A percentile compares a stretch with the other conserved stretches of the same genome.
These are phyloP conservation scores for Lindgomyces ingoldianus DNA, from an alignment of 495 filamentous ascomycete species.

Conservation along the genomic window DNA sequence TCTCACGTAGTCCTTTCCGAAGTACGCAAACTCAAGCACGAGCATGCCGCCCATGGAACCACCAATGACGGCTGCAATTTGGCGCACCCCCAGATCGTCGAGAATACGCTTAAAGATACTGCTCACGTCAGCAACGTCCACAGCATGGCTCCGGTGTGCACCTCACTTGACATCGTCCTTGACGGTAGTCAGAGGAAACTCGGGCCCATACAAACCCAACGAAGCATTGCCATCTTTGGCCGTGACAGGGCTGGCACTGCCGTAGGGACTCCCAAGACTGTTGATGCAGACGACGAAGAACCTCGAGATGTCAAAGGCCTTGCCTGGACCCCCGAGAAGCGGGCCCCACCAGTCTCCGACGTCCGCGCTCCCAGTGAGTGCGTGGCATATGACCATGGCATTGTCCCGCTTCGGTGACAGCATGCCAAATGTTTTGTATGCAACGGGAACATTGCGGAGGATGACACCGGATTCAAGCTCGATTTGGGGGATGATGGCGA, in stretches of 20 bases:
- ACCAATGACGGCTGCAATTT: slow-evolving; percentile 86
- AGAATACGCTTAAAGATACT: slow-evolving; percentile 90
- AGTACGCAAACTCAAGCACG: slow-evolving; percentile 93
- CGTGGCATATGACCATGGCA: slow-evolving; percentile 96
- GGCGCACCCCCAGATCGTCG: slow-evolving; percentile 82
- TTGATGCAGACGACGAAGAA: slow-evolving; percentile 97
- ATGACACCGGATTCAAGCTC: slow-evolving; percentile 91
- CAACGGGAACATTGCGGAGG: slow-evolving; percentile 84
- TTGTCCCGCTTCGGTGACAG: slow-evolving; percentile 79
- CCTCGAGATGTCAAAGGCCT: slow-evolving; percentile 86
- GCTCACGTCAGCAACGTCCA: slow-evolving; percentile 11
- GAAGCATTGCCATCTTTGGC: slow-evolving; percentile 73
- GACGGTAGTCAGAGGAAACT: slow-evolving; percentile 94
- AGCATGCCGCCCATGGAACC: slow-evolving; percentile 99
- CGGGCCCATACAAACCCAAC: slow-evolving; percentile 84
- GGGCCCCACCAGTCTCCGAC: slow-evolving; percentile 99
- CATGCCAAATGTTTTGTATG: slow-evolving; percentile 82
- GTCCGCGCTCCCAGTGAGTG: slow-evolving; percentile 92
- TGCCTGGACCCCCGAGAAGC: slow-evolving; percentile 81
- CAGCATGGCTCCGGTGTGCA: not conserved
- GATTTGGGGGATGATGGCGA: slow-evolving; percentile 83
- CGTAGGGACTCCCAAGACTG: slow-evolving; percentile 94
- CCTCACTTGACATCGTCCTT: slow-evolving; percentile 88
- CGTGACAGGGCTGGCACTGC: slow-evolving; percentile 92
- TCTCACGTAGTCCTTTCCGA: slow-evolving; percentile 90